Evolutionary conservation across 2,329 filamentous ascomycete species (phyloP), one percentile per base, ranked within the genome.

Genomic region (Lithohypha guttulata): DNA sequence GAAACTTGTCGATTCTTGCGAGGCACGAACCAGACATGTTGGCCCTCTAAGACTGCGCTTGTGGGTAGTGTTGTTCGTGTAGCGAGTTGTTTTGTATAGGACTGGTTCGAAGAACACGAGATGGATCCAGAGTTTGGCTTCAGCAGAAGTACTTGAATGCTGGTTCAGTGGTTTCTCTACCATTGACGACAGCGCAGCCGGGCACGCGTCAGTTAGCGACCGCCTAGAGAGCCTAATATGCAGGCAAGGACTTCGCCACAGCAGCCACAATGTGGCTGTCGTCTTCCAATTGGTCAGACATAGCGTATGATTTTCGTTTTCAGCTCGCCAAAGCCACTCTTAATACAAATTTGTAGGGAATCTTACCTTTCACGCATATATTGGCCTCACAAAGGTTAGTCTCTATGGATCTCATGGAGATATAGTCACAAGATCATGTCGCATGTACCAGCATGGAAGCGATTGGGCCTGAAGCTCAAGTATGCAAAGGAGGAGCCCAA

Each of bases 401-500:
- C n/a, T n/a, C n/a, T n/a, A n/a, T n/a, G n/a, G n/a, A n/a, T n/a
- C n/a, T 6, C 19, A 17, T 35, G 13, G 4, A 15, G 13, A 6
- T 13, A 26, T 35, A 17, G 20, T 30, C 38, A 27, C 18, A 13
- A 6, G 22, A 49, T 49, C 26, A 18, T 19, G 22, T 29, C 26
- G 13, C 42, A 37, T 19, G 56, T 70, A 33, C 73, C 75, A 21
- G 72, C 74, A 44, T 78, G 72, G 72, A 76, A 75, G 55, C 64
- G 69, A 53, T 58, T 77, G 40, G 73, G 73, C 23, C 60, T 77
- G 44, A 75, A 75, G 59, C 60, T 75, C 50, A 78, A 76, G 55
- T 67, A 66, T 53, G 63, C 66, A 31, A 63, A 66, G 53, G 15
- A 47, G 28, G 27, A 22, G 22, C 43, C 48, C 36, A 42, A 32